Evolutionary conservation across 176 grass and related monocot species (phyloP), one percentile per base, ranked within the genome.

Genomic region (Ensete glaucum): DNA sequence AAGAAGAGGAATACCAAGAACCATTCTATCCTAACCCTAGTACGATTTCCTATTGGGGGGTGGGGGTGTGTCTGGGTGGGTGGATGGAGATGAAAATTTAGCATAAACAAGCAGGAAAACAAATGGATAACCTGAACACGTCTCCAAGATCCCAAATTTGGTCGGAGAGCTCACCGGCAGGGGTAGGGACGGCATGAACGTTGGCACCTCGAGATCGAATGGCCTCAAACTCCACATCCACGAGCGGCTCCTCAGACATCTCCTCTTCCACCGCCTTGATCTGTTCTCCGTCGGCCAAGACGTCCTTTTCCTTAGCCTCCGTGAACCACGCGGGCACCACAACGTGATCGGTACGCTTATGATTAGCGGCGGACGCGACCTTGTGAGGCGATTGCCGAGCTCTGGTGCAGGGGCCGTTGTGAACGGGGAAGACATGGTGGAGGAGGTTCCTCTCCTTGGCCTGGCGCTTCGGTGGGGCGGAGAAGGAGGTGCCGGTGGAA

Each of bases 351-450:
- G n/a, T n/a, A n/a, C n/a, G n/a, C n/a, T n/a, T n/a, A n/a, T n/a
- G 19, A 13, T 75, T 34, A 3, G 34, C 62, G 19, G 79, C 56
- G 65, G 54, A 60, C 82, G 69, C 66, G 65, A 89, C 76, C 85
- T 91, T 99, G 86, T 76, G 82, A 50, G 96, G 96, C 68, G 91
- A 94, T 62, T 94, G 95, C 73, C 95, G 90, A 9, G 95, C 95
- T 62, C 95, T 88, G 69, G 95, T 99, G 67, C 88, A 86, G 50
- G 95, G 95, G n/a, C 95, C 96, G 74, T 87, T 91, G 83, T 99
- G 88, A 16, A 86, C 78, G 73, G 90, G 78, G 79, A 89, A 84
- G 24, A 82, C 80, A n/a, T 82, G 81, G 71, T 85, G 74, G 73
- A 89, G 79, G 72, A 80, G 85, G 86, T 89, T 94, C 68, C 95